phyloP scores from a whole-genome alignment of 139 green algal genomes.

The Yamagishiella unicocca region DNA sequence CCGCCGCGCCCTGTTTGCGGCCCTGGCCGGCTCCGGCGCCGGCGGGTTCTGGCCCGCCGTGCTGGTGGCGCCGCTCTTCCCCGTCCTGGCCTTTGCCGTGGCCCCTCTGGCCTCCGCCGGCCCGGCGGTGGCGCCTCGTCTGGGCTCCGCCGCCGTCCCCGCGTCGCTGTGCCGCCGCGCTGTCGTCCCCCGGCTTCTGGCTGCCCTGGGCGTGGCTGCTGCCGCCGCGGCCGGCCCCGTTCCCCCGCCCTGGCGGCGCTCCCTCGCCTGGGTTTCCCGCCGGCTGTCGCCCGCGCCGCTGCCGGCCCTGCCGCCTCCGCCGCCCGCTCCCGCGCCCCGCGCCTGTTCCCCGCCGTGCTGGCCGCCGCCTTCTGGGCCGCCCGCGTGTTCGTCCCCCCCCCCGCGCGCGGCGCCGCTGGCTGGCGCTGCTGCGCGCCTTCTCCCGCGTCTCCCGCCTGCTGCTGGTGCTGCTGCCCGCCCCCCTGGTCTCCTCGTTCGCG shows the following conservation, averaged over 20 bases:
- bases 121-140: conserved; percentile 62
- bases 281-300: background rate
- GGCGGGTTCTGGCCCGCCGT: conserved; percentile 68
- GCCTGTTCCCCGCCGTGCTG: conserved; percentile 2
- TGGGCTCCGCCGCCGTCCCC: conserved; percentile 87
- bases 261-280: conserved; percentile 19
- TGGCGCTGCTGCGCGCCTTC: conserved; percentile 66
- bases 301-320: background rate
- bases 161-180: conserved; percentile 69
- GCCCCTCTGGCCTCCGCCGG: conserved; percentile 43
- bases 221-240: background rate
- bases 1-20: conserved; percentile 56
- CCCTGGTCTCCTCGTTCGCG: conserved; percentile 47
- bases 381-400: conserved; percentile 73
- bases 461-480: conserved; percentile 71
- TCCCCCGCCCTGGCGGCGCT: conserved; percentile 31
- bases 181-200: conserved; percentile 33
- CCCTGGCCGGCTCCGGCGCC: conserved; percentile 71
- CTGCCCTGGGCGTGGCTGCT: conserved; percentile 32
- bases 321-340: background rate
- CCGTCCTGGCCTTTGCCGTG: conserved; percentile 47
- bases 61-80: conserved; percentile 55
- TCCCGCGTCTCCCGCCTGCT: conserved; percentile 76
- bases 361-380: conserved; percentile 48
- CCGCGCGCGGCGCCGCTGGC: conserved; percentile 67